A percentile compares a stretch with the other conserved stretches of the same genome.
Evolutionary conservation across 2,329 filamentous ascomycete genomes (phyloP).

Genomic region (Exophiala viscosa): DNA sequence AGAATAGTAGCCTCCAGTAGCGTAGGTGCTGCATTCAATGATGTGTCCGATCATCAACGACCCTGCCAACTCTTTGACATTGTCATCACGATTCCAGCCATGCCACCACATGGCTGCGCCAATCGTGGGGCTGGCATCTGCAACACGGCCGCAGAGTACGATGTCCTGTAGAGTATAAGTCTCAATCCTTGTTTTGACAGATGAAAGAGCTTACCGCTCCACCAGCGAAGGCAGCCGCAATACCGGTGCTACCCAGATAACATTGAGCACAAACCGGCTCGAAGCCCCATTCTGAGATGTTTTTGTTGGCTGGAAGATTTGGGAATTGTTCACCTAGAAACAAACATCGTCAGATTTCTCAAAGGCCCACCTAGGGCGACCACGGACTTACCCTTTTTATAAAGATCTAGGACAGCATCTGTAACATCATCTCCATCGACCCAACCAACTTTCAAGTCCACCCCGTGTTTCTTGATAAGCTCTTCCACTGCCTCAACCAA

Average conservation of each 20-base stretch:
- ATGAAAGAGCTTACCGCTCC: neutral
- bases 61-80: slow-evolving; percentile 37
- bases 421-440: slow-evolving; percentile 41
- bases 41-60: slow-evolving; percentile 36
- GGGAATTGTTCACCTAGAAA: neutral
- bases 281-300: neutral
- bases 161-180: slow-evolving; percentile 31
- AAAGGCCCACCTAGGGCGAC: neutral
- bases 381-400: slow-evolving; percentile 31
- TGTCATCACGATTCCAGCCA: slow-evolving; percentile 36
- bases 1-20: slow-evolving; percentile 42
- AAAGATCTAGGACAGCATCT: slow-evolving; percentile 35
- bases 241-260: neutral
- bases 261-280: neutral
- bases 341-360: neutral
- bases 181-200: neutral
- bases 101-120: slow-evolving; percentile 41
- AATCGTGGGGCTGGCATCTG: slow-evolving; percentile 40
- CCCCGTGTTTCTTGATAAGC: slow-evolving; percentile 26
- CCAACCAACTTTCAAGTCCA: slow-evolving; percentile 42
- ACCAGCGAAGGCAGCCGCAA: neutral
- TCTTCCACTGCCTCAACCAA: slow-evolving; percentile 41
- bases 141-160: slow-evolving; percentile 40
- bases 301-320: neutral
- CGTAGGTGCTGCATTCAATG: slow-evolving; percentile 39